Evolutionary conservation across 1,284 basidiomycete species (phyloP), one percentile per base, ranked within the genome.

Genomic region (Moesziomyces sp.): DNA sequence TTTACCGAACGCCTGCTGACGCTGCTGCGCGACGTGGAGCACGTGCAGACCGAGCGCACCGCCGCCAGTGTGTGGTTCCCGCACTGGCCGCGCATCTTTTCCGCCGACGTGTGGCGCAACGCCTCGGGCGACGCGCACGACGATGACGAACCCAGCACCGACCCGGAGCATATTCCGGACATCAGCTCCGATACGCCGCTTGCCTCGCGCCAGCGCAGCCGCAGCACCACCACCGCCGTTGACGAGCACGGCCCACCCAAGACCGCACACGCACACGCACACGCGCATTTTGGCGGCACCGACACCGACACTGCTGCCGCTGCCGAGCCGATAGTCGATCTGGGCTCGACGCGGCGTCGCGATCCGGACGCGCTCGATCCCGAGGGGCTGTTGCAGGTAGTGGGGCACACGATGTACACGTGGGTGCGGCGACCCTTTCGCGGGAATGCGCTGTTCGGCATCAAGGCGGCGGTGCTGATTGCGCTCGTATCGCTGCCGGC

Each of bases 281-380:
- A 69, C 11, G 49, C 49, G 9, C 50, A 59, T n/a, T 14, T 40
- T 23, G n/a, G 35, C 35, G 6, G 26, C n/a, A 26, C 21, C 33
- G 47, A 11, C 16, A 19, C 33, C 4, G 48, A 52, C 35, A 40
- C 23, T 16, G 13, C 13, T 1, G 24, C 21, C 5, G n/a, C 45
- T 19, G 49, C 44, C 10, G 64, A 73, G 19, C 64, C 70, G 13
- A 60, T 73, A 19, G 60, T 73, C 26, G 69, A 62, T 23, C 89
- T 90, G 3, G 79, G 87, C 46, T 50, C 64, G 3, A 87, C 90
- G 0, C 83, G 85, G 19, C 85, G 87, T 3, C 86, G 91, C 38
- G 90, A 93, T 83, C 91, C 91, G 0, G 91, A 93, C 77, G 91
- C 90, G 0, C 81, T 92, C 1, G 90, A 91, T 8, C 91, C 91